phyloP scores from a whole-genome alignment of 2,329 filamentous ascomycete genomes.

The Dactylellina parvicollis region DNA sequence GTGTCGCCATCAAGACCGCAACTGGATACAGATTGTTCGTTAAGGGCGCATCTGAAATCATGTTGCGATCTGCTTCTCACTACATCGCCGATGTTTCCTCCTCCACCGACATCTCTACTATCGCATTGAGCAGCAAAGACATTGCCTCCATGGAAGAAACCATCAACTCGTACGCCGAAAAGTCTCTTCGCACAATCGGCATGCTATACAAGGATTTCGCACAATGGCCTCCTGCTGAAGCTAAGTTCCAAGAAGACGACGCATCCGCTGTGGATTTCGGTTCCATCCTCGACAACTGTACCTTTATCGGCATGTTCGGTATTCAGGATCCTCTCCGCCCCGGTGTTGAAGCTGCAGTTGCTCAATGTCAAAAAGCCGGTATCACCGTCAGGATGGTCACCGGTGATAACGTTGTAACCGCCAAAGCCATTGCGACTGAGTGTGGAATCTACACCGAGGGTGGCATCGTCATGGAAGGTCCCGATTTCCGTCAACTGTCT shows the following conservation, averaged over 20 bases:
- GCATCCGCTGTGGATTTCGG: slow-evolving; percentile 63
- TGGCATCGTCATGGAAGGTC: slow-evolving; percentile 63
- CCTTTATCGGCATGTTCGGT: slow-evolving; percentile 64
- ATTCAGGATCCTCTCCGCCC: slow-evolving; percentile 65
- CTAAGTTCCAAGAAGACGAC: slow-evolving; percentile 66
- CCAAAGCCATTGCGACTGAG: slow-evolving; percentile 63
- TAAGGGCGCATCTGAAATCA: slow-evolving; percentile 70
- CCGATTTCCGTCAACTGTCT: slow-evolving; percentile 63
- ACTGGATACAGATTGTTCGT: slow-evolving; percentile 66
- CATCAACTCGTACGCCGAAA: slow-evolving; percentile 80
- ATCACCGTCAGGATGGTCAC: slow-evolving; percentile 66
- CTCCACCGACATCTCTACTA: slow-evolving; percentile 31
- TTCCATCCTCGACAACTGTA: slow-evolving; percentile 66
- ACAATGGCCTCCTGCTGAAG: slow-evolving; percentile 79
- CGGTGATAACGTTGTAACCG: slow-evolving; percentile 63
- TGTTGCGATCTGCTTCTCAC: slow-evolving; percentile 67
- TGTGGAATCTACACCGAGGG: slow-evolving; percentile 62
- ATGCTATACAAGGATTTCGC: slow-evolving; percentile 85
- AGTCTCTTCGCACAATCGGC: slow-evolving; percentile 84
- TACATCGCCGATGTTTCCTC: slow-evolving; percentile 54
- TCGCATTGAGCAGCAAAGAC: slow-evolving; percentile 54
- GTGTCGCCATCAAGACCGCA: slow-evolving; percentile 66
- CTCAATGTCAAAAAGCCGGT: slow-evolving; percentile 63
- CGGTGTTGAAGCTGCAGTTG: slow-evolving; percentile 63
- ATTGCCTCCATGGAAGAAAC: slow-evolving; percentile 67